phyloP scores from a whole-genome alignment of 2,329 filamentous ascomycete genomes.

The Escovopsis sp. region DNA sequence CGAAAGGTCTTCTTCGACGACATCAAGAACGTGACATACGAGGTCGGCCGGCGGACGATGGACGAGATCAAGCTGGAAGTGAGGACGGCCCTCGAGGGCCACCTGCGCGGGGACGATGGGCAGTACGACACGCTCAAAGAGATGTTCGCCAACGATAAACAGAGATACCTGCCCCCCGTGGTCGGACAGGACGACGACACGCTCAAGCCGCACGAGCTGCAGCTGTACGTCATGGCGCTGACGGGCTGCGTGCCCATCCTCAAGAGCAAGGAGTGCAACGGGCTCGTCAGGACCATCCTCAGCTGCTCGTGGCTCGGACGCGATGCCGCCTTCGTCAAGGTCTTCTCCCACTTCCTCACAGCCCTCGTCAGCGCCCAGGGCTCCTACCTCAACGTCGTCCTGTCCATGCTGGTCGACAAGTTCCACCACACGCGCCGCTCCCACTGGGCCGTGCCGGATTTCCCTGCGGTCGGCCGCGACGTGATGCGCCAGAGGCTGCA shows the following conservation, averaged over 20 bases:
- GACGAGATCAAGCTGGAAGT: constrained; percentile 41
- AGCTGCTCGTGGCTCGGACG: constrained; percentile 49
- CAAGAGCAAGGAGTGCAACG: constrained; percentile 40
- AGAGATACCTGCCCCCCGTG: constrained; percentile 22
- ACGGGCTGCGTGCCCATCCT: constrained; percentile 45
- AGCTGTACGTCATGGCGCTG: constrained; percentile 46
- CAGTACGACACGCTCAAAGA: constrained; percentile 47
- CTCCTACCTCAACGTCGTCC: constrained; percentile 56
- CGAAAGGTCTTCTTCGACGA: constrained; percentile 45
- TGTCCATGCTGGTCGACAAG: constrained; percentile 67
- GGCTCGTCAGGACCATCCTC: constrained; percentile 43
- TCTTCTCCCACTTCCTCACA: constrained; percentile 52
- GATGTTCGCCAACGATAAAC: constrained; percentile 36
- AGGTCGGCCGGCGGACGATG: constrained; percentile 35
- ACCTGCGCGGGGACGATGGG: constrained; percentile 40
- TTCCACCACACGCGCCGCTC: constrained; percentile 42
- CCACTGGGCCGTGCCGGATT: constrained; percentile 31
- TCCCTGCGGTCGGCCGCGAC: constrained; percentile 44
- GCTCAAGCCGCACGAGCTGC: constrained; percentile 38
- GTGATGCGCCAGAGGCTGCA: constrained; percentile 63
- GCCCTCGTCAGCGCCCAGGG: constrained; percentile 71
- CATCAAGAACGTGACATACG: constrained; percentile 39
- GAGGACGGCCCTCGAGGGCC: constrained; percentile 38
- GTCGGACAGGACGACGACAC: constrained; percentile 32
- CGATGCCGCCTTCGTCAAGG: constrained; percentile 48